Evolutionary conservation across 345 rosid genomes (phyloP).

Genomic region (Theobroma cacao): DNA sequence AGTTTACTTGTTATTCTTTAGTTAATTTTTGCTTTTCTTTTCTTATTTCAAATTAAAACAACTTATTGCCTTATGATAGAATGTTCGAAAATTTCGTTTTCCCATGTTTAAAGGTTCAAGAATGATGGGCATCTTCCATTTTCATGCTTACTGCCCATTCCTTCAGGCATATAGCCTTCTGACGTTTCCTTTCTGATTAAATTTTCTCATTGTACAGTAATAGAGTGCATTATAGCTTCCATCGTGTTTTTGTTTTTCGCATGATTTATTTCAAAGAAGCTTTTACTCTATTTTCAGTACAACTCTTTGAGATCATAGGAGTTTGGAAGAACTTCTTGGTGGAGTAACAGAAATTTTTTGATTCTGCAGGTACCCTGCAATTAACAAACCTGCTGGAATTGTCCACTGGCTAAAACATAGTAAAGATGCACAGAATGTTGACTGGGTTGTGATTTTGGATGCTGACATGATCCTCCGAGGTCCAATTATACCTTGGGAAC

Average conservation of each 20-base stretch:
- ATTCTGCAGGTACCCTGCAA: conserved; percentile 85
- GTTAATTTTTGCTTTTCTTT: neutral
- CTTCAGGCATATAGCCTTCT: neutral
- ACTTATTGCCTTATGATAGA: neutral
- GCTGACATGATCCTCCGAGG: conserved; percentile 97
- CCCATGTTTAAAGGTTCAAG: neutral
- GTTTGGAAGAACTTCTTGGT: neutral
- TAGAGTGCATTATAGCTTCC: neutral
- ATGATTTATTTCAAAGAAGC: neutral
- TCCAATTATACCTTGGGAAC: conserved; percentile 93
- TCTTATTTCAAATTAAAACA: neutral
- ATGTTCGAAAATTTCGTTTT: neutral
- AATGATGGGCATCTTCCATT: neutral
- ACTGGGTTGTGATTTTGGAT: conserved; percentile 97
- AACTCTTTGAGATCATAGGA: neutral
- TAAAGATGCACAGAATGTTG: conserved; percentile 80
- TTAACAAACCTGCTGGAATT: conserved; percentile 95
- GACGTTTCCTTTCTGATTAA: neutral
- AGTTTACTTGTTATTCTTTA: neutral
- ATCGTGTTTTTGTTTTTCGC: neutral
- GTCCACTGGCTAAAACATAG: conserved; percentile 93
- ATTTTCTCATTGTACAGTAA: neutral
- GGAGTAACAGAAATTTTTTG: neutral
- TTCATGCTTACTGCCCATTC: neutral
- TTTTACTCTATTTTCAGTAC: neutral